Percentiles rank a stretch among this genome's conserved stretches.
These are phyloP conservation scores for Tetrastigma voinierianum DNA, from an alignment of 164 flowering plant species.

Conservation along the genomic window DNA sequence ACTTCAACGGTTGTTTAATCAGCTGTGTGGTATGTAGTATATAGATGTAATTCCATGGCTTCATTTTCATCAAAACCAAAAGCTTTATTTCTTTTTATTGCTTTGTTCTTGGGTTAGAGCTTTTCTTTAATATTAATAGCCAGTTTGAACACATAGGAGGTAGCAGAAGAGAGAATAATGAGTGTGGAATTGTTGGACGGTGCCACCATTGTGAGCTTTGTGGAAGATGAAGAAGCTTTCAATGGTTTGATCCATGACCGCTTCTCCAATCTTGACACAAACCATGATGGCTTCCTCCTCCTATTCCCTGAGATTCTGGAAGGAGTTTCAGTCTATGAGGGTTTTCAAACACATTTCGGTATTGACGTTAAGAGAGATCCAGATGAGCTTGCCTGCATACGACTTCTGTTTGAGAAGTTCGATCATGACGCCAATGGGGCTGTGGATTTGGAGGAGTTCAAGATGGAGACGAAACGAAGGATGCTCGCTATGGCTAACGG, in stretches of 20 bases:
- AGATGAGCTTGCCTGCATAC: conserved; percentile 25
- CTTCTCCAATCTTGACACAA: conserved; percentile 23
- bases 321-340: conserved; percentile 31
- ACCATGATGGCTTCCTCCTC: conserved; percentile 33
- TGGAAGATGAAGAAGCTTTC: conserved; percentile 34
- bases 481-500: conserved; percentile 38
- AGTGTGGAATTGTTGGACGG: conserved; percentile 34
- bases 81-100: no score
- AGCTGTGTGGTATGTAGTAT: no score
- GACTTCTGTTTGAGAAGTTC: conserved; percentile 25
- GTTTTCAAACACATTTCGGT: conserved; percentile 34
- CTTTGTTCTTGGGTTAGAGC: no score
- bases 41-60: no score
- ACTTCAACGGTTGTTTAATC: no score
- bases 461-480: conserved; percentile 28
- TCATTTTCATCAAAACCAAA: no score
- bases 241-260: conserved; percentile 10
- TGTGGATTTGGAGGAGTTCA: conserved; percentile 36
- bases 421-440: conserved; percentile 31
- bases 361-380: conserved; percentile 27
- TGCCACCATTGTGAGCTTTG: conserved; percentile 27
- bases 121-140: no score
- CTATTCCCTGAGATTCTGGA: conserved; percentile 29
- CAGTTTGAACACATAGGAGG: no score
- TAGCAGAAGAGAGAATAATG: conserved; percentile 21